Evolutionary conservation across 2,329 filamentous ascomycete species (phyloP), one percentile per base, ranked within the genome.

Genomic region (Fusarium illudens): DNA sequence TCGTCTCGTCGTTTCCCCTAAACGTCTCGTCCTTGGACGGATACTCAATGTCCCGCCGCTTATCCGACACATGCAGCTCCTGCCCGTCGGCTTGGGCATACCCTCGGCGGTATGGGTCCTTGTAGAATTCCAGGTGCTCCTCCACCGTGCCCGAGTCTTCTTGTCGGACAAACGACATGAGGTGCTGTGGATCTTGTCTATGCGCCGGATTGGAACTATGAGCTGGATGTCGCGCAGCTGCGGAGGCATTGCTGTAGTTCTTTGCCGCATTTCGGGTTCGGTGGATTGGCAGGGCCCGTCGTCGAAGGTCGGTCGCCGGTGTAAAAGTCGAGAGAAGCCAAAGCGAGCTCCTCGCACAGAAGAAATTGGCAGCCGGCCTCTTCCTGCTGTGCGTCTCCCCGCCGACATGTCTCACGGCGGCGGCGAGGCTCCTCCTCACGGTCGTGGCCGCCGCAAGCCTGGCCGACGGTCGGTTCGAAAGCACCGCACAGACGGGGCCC

Each of bases 401-500:
- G 11, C 61, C 59, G 49, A 50, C 71, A 59, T 71, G 65, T 50
- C 60, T 62, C 32, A 52, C 52, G 33, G 62, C 68, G 33, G 62
- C 68, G 63, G 69, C 73, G 60, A 78, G 66, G 63, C 64, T 72
- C 52, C 71, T 72, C 63, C 70, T 76, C 53, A 64, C 63, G 50
- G 71, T 67, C 54, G 72, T 62, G 22, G 63, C 60, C 57, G 65
- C 71, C 57, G 65, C 71, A 58, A 75, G 64, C 58, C 71, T 71
- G 58, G 73, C 70, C 71, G 79, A 78, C 67, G 79, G 79, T 77
- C 80, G 80, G 78, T 78, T 80, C 72, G 81, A 80, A 75, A 85
- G 79, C 78, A 86, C 82, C 76, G 84, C 83, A 82, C 83, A 86
- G 81, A 86, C 83, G 81, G 84, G 85, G 82, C 85, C 80, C 79